Percentiles rank a stretch among this genome's conserved stretches.
Conservation (phyloP, 106 monocot species). For the Allium cepa region DNA sequence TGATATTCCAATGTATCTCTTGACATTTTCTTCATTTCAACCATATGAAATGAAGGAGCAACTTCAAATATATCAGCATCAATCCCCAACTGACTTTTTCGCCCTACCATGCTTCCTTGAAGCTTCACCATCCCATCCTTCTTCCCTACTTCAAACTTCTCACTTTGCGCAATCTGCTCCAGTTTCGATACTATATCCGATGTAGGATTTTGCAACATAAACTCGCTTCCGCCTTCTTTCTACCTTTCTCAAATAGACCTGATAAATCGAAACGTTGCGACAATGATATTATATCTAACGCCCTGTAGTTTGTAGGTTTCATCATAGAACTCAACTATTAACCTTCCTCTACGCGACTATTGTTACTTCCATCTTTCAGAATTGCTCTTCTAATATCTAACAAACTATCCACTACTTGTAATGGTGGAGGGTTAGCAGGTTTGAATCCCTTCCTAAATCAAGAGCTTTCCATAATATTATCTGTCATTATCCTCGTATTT, state of each 20-base stretch:
- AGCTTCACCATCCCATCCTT: slow-evolving; percentile 55
- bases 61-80: slow-evolving; percentile 81
- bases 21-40: slow-evolving; percentile 63
- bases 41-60: slow-evolving; percentile 44
- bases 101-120: slow-evolving; percentile 47
- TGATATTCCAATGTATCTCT: slow-evolving; percentile 82
- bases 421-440: slow-evolving; percentile 8
- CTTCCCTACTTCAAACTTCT: slow-evolving; percentile 59
- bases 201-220: slow-evolving; percentile 39
- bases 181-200: slow-evolving; percentile 50
- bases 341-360: background rate
- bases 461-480: slow-evolving; percentile 27
- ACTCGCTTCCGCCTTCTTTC: slow-evolving; percentile 15
- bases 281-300: slow-evolving; percentile 61
- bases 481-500: slow-evolving; percentile 24
- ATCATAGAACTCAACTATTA: background rate
- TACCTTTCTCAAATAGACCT: slow-evolving; percentile 39
- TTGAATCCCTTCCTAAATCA: slow-evolving; percentile 57
- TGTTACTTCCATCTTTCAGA: background rate
- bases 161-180: slow-evolving; percentile 50
- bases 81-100: slow-evolving; percentile 52
- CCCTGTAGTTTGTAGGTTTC: slow-evolving; percentile 29
- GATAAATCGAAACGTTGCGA: slow-evolving; percentile 50
- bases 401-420: background rate
- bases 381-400: slow-evolving; percentile 30